Evolutionary conservation across 768 basidiomycete genomes (phyloP), one percentile per base, ranked within the genome.

Genomic region (Leccinum rimulosum): DNA sequence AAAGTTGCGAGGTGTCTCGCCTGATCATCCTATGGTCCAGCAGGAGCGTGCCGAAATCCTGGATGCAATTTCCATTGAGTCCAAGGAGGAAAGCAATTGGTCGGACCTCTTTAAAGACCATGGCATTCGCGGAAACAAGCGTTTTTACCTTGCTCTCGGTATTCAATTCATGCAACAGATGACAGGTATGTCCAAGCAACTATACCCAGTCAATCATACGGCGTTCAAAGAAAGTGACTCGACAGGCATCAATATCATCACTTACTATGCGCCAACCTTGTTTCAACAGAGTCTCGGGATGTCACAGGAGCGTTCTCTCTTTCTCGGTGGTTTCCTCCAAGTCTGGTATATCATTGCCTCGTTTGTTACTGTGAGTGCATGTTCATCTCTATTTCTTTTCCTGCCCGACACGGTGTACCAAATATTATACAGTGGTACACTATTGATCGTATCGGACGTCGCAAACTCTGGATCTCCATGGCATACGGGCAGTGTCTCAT

Each of bases 91-190:
- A n/a, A 55, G 50, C 6, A 52, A 54, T 27, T 59, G 58, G 58
- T 40, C 28, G 3, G 58, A 59, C 54, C 43, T 60, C 5, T 55
- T 56, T n/a, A 60, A 52, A 28, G 54, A 55, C 15, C 59, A 60
- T 14, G 59, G 59, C 10, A 36, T 60, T 38, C 54, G 43, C 4
- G 59, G 36, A 11, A 38, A 60, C 50, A 60, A 56, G 36, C 55
- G 55, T 6, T 60, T 60, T 40, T 56, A 56, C 45, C 55, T 60
- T 11, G 55, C 59, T 1, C 55, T 60, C 15, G 59, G 59, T 3
- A 60, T 60, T 28, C 59, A 60, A 12, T 60, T 60, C 22, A 60
- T 60, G 54, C 59, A 60, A 38, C 59, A 60, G 43, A 56, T 60
- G 59, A 60, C 59, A 6, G 59, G 59, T 56, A 45, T 15, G 33